Conservation (phyloP, 306 rosid species). For the Phaseolus lunatus region DNA sequence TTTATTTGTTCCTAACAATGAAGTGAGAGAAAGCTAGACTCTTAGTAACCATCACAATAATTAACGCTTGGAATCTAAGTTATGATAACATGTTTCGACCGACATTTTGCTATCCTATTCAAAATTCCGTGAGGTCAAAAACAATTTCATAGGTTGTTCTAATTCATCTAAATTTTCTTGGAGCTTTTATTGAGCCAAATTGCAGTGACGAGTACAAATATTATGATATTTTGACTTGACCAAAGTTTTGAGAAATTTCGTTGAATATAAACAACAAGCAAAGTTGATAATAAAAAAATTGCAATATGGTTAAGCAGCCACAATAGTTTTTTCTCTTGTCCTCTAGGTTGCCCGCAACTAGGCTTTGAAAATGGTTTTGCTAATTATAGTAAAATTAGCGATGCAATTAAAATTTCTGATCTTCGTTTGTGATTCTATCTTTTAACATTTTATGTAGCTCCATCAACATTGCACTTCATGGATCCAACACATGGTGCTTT, state of each 20-base stretch:
- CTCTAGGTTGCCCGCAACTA: not conserved
- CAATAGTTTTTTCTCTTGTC: not conserved
- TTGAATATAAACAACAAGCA: not conserved
- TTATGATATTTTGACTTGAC: constrained; percentile 20
- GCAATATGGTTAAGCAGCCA: constrained; percentile 33
- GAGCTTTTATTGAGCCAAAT: not conserved
- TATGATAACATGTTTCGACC: constrained; percentile 53
- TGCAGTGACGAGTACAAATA: not conserved
- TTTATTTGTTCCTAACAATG: constrained; percentile 27
- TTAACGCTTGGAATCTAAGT: constrained; percentile 54
- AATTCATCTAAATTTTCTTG: not conserved
- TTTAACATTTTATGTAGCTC: too few species aligned
- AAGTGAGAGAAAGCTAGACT: constrained; percentile 36
- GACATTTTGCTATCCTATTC: constrained; percentile 55
- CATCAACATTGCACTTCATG: too few species aligned
- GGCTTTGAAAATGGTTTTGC: too few species aligned
- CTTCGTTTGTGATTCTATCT: too few species aligned
- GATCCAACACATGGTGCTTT: too few species aligned
- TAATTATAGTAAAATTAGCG: too few species aligned
- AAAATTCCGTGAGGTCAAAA: constrained; percentile 38
- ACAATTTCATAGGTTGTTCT: constrained; percentile 33
- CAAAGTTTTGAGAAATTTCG: constrained; percentile 15
- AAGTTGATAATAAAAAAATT: constrained; percentile 6
- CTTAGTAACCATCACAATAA: constrained; percentile 51
- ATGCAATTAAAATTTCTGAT: too few species aligned